Base-by-base conservation (phyloP, 495 filamentous ascomycete species). In the Geoglossum glabrum region DNA sequence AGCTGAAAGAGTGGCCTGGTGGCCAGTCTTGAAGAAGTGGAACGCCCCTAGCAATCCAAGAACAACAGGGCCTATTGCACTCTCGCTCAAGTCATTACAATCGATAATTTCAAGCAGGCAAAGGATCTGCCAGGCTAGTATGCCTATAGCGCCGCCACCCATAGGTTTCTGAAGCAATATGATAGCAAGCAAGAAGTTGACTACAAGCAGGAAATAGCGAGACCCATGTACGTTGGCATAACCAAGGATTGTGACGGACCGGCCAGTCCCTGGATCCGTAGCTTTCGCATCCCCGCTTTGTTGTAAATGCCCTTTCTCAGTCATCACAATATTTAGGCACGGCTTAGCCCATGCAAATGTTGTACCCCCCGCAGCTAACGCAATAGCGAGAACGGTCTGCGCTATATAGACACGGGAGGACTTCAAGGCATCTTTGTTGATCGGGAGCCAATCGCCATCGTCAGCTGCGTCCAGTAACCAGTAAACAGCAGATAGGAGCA, bases 1-100 rank as follows among this genome's bases (percentile, higher is more conserved):
- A 59, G 79, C 83, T 63, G 79, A 76, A 25, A 95, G 77, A 0
- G 82, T 84, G 17, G 90, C 90, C 69, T 97, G 93, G 69, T 99
- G 92, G 61, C 92, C 92, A 0, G 92, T 99, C 63, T 90, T 95
- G 80, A 99, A 99, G 74, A 83, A 99, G 72, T 95, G 80, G 68
- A 88, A 95, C 61, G 81, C 84, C 51, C 88, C 93, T 1, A 99
- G 75, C 17, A 96, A 69, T 38, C 80, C 93, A 11, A 99, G 75
- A 40, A 94, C 74, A 25, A 89, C 72, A 25, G 93, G 90, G 0
- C 89, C 92, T 64, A 97, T 82, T 33, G 85, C 68, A 2, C 85
- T 83, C 62, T 79, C 76, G 45, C 74, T 67, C 1, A 95, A 70
- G 46, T 74, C 68, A 67, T 86, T 85, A 46, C 83, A 78, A 72